Conservation (phyloP, 2,329 filamentous ascomycete species). For the Microsporum audouinii region DNA sequence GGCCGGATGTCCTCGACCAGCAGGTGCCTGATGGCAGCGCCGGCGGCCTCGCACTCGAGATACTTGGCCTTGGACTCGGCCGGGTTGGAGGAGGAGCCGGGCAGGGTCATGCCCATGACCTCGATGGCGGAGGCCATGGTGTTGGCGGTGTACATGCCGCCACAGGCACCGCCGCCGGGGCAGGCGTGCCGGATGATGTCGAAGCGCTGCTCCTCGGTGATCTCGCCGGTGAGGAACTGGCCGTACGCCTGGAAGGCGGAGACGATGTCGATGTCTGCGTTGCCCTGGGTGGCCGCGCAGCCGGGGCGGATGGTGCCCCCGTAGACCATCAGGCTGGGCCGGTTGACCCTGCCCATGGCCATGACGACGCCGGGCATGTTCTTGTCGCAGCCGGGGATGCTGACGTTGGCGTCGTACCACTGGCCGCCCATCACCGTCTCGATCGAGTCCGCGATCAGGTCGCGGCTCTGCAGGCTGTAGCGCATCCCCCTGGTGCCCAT, state of each 20-base stretch:
- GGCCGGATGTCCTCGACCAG: conserved; percentile 67
- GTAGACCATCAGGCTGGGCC: conserved; percentile 94
- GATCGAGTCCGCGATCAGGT: conserved; percentile 95
- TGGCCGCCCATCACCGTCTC: conserved; percentile 98
- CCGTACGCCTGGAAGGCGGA: conserved; percentile 97
- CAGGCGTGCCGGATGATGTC: conserved; percentile 92
- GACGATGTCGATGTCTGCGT: conserved; percentile 76
- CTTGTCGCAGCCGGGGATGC: conserved; percentile 96
- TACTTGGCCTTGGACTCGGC: conserved; percentile 62
- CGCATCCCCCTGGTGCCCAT: conserved; percentile 98
- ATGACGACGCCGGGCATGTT: conserved; percentile 94
- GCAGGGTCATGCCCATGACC: conserved; percentile 65
- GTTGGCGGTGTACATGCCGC: conserved; percentile 74
- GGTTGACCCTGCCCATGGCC: conserved; percentile 89
- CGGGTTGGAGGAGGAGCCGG: conserved; percentile 68
- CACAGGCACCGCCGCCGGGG: conserved; percentile 70
- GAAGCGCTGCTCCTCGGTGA: conserved; percentile 80
- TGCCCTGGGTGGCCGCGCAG: conserved; percentile 63
- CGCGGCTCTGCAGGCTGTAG: conserved; percentile 84
- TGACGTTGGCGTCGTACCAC: conserved; percentile 97
- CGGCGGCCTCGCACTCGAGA: conserved; percentile 60
- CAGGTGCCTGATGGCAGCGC: conserved; percentile 61
- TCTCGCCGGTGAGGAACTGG: conserved; percentile 83
- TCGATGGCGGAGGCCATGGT: conserved; percentile 67
- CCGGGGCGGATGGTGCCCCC: conserved; percentile 89